Base-by-base conservation (phyloP, 2,329 filamentous ascomycete genomes). In the Aureobasidium sp. region DNA sequence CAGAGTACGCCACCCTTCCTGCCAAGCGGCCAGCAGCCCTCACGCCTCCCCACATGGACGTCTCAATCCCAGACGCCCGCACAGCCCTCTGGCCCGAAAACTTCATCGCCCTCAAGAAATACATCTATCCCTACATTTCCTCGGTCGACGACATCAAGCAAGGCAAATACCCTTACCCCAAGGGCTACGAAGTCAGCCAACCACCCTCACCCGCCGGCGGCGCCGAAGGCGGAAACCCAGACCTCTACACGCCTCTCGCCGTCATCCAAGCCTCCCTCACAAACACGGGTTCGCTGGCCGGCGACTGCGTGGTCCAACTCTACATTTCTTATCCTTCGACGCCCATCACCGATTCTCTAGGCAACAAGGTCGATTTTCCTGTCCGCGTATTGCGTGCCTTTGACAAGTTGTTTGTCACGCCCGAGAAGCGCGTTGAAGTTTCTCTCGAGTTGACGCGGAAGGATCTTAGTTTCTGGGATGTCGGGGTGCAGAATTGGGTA, bases 81-180 rank as follows among this genome's bases (percentile, higher is more conserved):
- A 79, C 82, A 14, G 83, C 81, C 0, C 72, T 89, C 1, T 87
- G 86, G 70, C 88, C 88, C 0, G 60, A 74, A 0, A 81, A 76
- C 5, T 84, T 90, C 70, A 78, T 80, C n/a, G 81, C 78, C 52
- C 75, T 91, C 0, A 77, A 82, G 60, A 88, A 88, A 68, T 90
- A 87, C 72, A 82, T 91, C 61, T 91, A 91, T 70, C 87, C 88
- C 0, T 91, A 89, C 72, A 78, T 90, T 27, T 72, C 79, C 8
- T 78, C 75, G 0, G 70, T 78, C 11, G 77, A 82, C 15, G 80
- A 81, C 27, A 76, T 81, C 22, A 72, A 76, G 64, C 72, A 72
- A 9, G 77, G 68, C 9, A 67, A 61, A 17, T 81, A 79, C 66
- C 75, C 72, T 27, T 87, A 82, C 68, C 86, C 81, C 1, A 76